Percentiles rank a stretch among this genome's conserved stretches.
phyloP scores from a whole-genome alignment of 2,329 filamentous ascomycete genomes.

The Boeremia exigua region DNA sequence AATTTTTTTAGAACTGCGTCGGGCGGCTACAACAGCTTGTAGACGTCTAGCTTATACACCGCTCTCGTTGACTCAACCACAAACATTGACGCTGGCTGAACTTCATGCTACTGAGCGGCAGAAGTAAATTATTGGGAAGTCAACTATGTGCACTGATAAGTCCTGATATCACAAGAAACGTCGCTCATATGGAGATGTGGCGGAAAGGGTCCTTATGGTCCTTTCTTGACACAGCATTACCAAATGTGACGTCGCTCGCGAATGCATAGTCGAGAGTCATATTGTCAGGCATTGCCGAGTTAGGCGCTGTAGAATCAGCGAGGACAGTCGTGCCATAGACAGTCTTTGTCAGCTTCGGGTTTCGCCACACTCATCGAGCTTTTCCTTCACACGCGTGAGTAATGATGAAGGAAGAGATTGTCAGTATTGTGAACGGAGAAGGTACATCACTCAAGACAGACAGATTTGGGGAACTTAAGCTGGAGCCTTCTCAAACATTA shows the following conservation, averaged over 20 bases:
- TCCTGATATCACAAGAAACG: conserved; percentile 6
- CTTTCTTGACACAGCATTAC: conserved; percentile 52
- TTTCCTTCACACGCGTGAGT: conserved; percentile 38
- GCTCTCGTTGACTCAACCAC: too few species aligned
- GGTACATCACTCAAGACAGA: conserved; percentile 35
- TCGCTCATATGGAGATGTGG: conserved; percentile 50
- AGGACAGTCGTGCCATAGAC: conserved; percentile 54
- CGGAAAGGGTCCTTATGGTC: conserved; percentile 52
- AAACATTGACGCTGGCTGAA: too few species aligned
- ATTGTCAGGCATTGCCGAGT: conserved; percentile 54
- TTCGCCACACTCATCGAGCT: conserved; percentile 50
- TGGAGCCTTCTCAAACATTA: conserved; percentile 36
- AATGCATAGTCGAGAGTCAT: conserved; percentile 50
- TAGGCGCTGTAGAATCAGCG: conserved; percentile 51
- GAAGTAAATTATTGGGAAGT: not conserved
- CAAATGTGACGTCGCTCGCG: conserved; percentile 43
- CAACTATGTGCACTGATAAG: not conserved
- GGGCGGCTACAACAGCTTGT: not conserved
- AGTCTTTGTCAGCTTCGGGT: conserved; percentile 47
- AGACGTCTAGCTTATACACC: not conserved
- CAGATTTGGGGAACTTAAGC: conserved; percentile 30
- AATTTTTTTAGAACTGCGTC: not conserved
- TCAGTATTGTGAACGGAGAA: conserved; percentile 38
- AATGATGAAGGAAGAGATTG: conserved; percentile 39
- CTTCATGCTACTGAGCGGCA: not conserved